Evolutionary conservation across 23 red algal species (phyloP).

Genomic region (Chondrus crispus): DNA sequence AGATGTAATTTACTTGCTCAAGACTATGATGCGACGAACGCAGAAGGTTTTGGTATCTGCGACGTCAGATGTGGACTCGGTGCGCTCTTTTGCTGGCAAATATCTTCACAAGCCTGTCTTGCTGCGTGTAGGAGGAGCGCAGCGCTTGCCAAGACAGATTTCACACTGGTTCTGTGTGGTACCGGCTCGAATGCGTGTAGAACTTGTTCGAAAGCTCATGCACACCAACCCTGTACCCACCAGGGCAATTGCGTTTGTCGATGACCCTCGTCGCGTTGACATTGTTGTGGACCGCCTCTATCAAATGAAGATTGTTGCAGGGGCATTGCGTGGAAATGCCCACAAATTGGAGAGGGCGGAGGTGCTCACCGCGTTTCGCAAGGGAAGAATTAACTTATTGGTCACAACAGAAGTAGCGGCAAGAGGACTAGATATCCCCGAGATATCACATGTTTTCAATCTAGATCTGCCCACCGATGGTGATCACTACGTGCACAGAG

Average conservation of each 20-base stretch:
- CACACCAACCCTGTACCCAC: constrained; percentile 41
- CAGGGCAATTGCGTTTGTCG: constrained; percentile 64
- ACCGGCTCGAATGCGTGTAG: constrained; percentile 68
- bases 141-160: constrained; percentile 62
- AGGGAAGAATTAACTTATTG: constrained; percentile 45
- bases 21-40: not conserved
- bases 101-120: constrained; percentile 31
- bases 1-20: constrained; percentile 32
- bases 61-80: constrained; percentile 54
- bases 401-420: constrained; percentile 94
- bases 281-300: constrained; percentile 53
- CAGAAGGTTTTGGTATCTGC: constrained; percentile 83
- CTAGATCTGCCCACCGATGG: constrained; percentile 90
- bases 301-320: constrained; percentile 63
- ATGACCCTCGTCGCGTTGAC: constrained; percentile 70
- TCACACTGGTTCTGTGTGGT: constrained; percentile 60
- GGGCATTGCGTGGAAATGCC: constrained; percentile 63
- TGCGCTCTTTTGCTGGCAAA: constrained; percentile 45
- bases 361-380: constrained; percentile 72
- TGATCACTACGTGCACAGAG: constrained; percentile 94
- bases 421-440: constrained; percentile 88
- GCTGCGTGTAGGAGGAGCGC: constrained; percentile 56
- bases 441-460: constrained; percentile 83
- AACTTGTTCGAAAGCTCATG: constrained; percentile 67
- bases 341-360: constrained; percentile 76